Base-by-base conservation (phyloP, 23 red algal genomes). In the Gracilaria gracilis region DNA sequence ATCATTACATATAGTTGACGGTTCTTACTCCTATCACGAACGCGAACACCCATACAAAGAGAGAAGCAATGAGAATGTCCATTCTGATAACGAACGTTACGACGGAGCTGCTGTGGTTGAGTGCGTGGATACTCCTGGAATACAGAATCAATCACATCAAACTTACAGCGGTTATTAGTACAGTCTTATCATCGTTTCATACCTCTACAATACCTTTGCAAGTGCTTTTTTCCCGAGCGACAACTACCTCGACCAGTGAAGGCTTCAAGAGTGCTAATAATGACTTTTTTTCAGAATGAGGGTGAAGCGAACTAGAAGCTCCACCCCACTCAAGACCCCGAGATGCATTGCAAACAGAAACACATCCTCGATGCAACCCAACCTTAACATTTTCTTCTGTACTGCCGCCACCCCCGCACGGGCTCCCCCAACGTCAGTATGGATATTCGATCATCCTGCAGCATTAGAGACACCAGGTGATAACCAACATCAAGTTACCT, bases 101-200 rank as follows among this genome's bases (percentile, higher is more conserved):
- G 32, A 69, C 0, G 16, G 16, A 7, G 33, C 31, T 37, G 33
- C 27, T 9, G 8, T 20, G 8, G 25, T 32, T 20, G 64, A 37
- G 16, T 11, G 9, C 33, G 64, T 32, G 33, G 27, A 37, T 38
- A 37, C 64, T 15, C 17, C 20, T 9, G 20, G 9, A 50, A 31
- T 20, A 31, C 72, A 77, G 40, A 28, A 50, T 50, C 72, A 46
- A 28, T 50, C 72, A 17, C 72, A 51, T n/a, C 40, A 29, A 51
- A 77, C 72, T 16, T 77, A 77, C 72, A 77, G 72, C 46, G 40
- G 46, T 23, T 77, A 77, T 20, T 77, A 40, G 0, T 77, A 50
- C 20, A 77, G 72, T 20, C 27, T 17, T 77, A 25, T 77, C 72
- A 1, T 77, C 72, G 23, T 77, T 77, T 77, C 72, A 77, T 27